Evolutionary conservation across 1,284 basidiomycete genomes (phyloP), one percentile per base, ranked within the genome.

Genomic region (Phellopilus nigrolimitatus): DNA sequence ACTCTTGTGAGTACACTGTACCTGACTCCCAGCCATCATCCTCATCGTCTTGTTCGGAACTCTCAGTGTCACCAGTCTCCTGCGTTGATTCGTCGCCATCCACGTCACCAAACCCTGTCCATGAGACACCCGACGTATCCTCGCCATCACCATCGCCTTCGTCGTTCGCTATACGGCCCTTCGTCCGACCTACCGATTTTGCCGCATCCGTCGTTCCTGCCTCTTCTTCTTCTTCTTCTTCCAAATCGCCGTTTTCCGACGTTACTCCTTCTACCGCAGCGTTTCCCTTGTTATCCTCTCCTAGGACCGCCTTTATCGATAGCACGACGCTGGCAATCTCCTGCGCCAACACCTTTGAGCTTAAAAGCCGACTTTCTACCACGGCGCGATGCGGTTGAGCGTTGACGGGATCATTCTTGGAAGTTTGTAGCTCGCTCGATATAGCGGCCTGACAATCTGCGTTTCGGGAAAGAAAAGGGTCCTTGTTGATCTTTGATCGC

Each of bases 311-410:
- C 56, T 67, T 69, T 7, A 89, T 60, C 53, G 74, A 71, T 7
- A 75, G 70, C 0, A 93, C 62, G 13, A 78, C 75, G 17, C 63
- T 61, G 13, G 70, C 69, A 2, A 91, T 72, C 56, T 79, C 80
- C 10, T 76, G 72, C 0, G 89, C 84, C 9, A 93, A 71, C 15
- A 75, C 66, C 64, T 90, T 93, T 1, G 86, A 86, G 60, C 88
- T 91, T 38, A 88, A 71, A 21, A 95, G 68, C 24, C 88, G 79
- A 52, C 78, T 83, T 60, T 88, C 82, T 1, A 87, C 79, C 65
- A 87, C 88, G 5, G 75, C 73, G 13, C 68, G 61, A 1, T 74
- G 65, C 8, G 73, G 61, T 1, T 60, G 54, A 8, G 66, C 66
- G 2, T 63, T 64, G 25, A 59, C 49, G 41, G 69, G 59, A 10